Evolutionary conservation across 2,329 filamentous ascomycete species (phyloP).

Genomic region (Paracoccidioides brasiliensis): DNA sequence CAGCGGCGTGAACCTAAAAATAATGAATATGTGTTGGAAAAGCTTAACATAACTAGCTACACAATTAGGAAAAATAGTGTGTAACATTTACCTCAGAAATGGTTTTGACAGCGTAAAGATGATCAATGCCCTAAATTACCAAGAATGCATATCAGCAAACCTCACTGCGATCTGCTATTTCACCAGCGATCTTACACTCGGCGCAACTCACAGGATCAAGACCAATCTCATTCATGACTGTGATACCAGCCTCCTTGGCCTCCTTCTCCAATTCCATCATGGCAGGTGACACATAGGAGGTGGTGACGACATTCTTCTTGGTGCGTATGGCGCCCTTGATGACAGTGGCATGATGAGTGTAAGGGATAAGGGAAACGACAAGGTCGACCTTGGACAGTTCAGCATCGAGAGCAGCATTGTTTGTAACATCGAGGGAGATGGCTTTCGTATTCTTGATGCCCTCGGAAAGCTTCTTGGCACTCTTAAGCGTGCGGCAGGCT

Average conservation of each 20-base stretch:
- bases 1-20: constrained; percentile 63
- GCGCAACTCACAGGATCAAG: constrained; percentile 30
- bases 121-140: constrained; percentile 25
- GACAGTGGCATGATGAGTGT: constrained; percentile 75
- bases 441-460: constrained; percentile 60
- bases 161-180: neutral
- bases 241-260: constrained; percentile 82
- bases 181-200: neutral
- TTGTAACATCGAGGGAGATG: constrained; percentile 72
- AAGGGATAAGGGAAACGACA: constrained; percentile 74
- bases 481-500: constrained; percentile 73
- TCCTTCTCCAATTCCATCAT: constrained; percentile 79
- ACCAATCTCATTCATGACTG: constrained; percentile 95
- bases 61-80: neutral
- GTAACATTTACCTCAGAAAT: constrained; percentile 41
- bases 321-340: constrained; percentile 86
- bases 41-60: neutral
- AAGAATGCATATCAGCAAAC: neutral
- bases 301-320: constrained; percentile 96
- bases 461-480: constrained; percentile 59
- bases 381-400: constrained; percentile 69
- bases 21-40: constrained; percentile 18
- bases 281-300: constrained; percentile 80
- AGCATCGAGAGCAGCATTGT: constrained; percentile 63
- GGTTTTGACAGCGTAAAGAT: constrained; percentile 68